Conservation (phyloP, 164 flowering plant species). For the Chimonanthus salicifolius region DNA sequence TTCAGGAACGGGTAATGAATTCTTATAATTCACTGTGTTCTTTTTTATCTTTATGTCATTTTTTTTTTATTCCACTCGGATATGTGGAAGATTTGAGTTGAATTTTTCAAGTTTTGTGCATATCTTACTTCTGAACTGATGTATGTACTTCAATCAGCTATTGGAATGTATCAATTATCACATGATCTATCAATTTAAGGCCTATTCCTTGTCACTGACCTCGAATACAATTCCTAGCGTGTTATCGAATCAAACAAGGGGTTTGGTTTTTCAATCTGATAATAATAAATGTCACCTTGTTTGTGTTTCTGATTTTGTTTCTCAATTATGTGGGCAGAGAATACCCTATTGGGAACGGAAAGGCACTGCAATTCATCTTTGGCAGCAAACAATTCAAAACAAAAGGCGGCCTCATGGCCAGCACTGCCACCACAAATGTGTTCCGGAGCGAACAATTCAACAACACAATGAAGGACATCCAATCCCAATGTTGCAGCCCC, state of each 20-base stretch:
- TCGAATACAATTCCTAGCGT: no score
- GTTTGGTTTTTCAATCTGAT: not conserved
- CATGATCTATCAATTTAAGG: no score
- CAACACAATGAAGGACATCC: constrained; percentile 52
- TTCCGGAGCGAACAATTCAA: constrained; percentile 50
- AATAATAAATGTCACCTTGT: not conserved
- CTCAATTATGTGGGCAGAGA: constrained; percentile 42
- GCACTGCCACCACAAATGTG: constrained; percentile 86
- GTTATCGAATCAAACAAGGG: no score
- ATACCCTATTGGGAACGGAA: constrained; percentile 67
- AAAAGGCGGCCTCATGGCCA: constrained; percentile 60
- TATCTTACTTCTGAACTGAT: not conserved
- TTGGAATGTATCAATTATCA: no score
- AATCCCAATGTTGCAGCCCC: constrained; percentile 69
- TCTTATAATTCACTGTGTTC: not conserved
- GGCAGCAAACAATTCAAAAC: constrained; percentile 81
- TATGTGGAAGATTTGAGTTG: no score
- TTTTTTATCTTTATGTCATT: no score
- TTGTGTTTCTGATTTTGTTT: not conserved
- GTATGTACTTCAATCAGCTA: not conserved
- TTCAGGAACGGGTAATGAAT: constrained; percentile 66
- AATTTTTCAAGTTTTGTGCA: no score
- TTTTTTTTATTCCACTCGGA: not conserved
- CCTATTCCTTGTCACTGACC: no score
- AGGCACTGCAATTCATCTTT: constrained; percentile 71